Base-by-base conservation (phyloP, 495 filamentous ascomycete genomes). In the Usnea hakonensis region DNA sequence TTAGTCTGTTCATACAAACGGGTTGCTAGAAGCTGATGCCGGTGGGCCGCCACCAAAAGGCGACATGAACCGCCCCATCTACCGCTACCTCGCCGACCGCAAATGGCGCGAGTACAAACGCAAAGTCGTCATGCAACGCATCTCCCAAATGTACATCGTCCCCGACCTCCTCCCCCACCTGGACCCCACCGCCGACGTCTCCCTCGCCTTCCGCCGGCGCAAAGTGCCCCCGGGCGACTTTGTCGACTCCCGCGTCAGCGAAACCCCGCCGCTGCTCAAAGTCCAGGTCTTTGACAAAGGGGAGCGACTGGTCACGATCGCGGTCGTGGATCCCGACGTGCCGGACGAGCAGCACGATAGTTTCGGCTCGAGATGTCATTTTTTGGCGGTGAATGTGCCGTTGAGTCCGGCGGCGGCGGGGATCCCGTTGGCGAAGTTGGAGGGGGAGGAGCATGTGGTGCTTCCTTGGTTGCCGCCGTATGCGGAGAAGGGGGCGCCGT, bases 1-100 rank as follows among this genome's bases (percentile, higher is more conserved):
- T n/a, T 62, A 57, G 56, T 30, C n/a, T 43, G 30, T 57, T 56
- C 9, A n/a, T 58, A 0, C 57, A 32, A 3, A 1, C 19, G 26
- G n/a, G 26, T 23, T 10, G 35, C 53, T 57, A 26, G 28, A 32
- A 38, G 28, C 59, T 43, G 55, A 53, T 21, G 40, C 21, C 62
- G 35, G 63, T 38, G 19, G 14, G 38, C 36, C 21, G n/a, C 3
- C 17, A 48, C 44, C n/a, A 7, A 16, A 55, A 96, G 91, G 90
- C 55, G 90, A 97, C 71, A 93, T 97, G 92, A 87, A 84, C 75
- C 94, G 95, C 74, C 95, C 94, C 41, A 89, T 99, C 72, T 99
- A 99, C 79, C 90, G 93, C 43, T 86, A 87, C 71, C 84, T 97
- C 54, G 88, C 92, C 58, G 82, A 97, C 71, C 77, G 78, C 59